These are phyloP conservation scores for Mucor plumbeus DNA, from an alignment of 371 early-diverging fungal species.

Conservation along the genomic window DNA sequence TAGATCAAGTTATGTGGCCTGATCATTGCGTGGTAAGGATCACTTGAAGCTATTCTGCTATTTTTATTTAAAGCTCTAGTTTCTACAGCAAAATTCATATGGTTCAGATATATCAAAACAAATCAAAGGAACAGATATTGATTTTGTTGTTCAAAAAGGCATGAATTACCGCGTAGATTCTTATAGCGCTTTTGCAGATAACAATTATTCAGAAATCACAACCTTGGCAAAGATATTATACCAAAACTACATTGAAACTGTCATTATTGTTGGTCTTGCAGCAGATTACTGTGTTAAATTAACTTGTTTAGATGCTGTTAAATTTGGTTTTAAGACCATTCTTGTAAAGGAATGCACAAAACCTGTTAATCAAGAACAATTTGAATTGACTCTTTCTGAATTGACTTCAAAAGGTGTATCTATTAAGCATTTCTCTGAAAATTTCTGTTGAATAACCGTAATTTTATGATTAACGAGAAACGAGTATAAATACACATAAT, in stretches of 20 bases:
- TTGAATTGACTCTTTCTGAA: slow-evolving; percentile 25
- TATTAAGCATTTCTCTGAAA: slow-evolving; percentile 14
- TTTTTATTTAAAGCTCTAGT: not conserved
- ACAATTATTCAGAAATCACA: slow-evolving; percentile 44
- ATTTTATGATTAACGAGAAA: not conserved
- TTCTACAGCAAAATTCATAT: slow-evolving; percentile 32
- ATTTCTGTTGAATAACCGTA: not conserved
- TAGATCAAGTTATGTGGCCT: slow-evolving; percentile 46
- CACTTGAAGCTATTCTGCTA: not conserved
- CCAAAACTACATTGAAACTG: slow-evolving; percentile 37
- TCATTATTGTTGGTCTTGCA: slow-evolving; percentile 45
- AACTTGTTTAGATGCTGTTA: slow-evolving; percentile 48
- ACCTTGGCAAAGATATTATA: slow-evolving; percentile 40
- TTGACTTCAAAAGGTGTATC: slow-evolving; percentile 36
- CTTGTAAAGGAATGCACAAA: slow-evolving; percentile 41
- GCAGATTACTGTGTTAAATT: slow-evolving; percentile 52
- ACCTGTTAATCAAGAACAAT: slow-evolving; percentile 29
- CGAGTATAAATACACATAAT: no score
- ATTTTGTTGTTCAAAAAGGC: slow-evolving; percentile 38
- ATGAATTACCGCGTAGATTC: slow-evolving; percentile 44
- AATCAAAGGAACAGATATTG: slow-evolving; percentile 20
- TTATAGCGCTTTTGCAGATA: slow-evolving; percentile 53
- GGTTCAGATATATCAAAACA: slow-evolving; percentile 32
- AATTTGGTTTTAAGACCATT: slow-evolving; percentile 52
- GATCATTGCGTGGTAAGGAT: slow-evolving; percentile 51